Percentiles rank a stretch among this genome's conserved stretches.
Evolutionary conservation across 202 grass and related monocot species (phyloP).

Genomic region (Eragrostis tef): DNA sequence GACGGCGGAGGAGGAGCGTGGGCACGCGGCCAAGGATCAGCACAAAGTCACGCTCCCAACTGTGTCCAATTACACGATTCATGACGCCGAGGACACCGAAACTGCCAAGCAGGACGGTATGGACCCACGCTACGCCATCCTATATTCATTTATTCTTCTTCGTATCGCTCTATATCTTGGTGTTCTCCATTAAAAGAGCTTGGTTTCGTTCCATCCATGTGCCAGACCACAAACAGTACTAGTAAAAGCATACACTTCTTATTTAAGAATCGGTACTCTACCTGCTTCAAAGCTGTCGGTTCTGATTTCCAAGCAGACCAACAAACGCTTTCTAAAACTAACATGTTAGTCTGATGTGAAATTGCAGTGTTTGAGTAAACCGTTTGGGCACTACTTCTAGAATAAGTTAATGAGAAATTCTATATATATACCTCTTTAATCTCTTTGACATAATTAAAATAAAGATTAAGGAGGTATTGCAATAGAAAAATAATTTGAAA

Average conservation of each 20-base stretch:
- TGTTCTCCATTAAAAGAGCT: not conserved
- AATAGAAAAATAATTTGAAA: not conserved
- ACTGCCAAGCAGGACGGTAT: conserved; percentile 52
- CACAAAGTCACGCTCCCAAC: conserved; percentile 80
- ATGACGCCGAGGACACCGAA: conserved; percentile 55
- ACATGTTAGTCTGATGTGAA: not conserved
- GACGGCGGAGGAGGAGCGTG: conserved; percentile 27
- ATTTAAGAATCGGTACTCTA: not conserved
- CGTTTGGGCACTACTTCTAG: not conserved
- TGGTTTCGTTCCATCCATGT: not conserved
- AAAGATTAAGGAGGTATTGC: not conserved
- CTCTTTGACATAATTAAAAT: not conserved
- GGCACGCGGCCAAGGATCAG: conserved; percentile 34
- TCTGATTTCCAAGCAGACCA: not conserved
- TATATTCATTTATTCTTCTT: conserved; percentile 2
- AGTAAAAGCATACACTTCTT: not conserved
- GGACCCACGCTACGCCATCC: not conserved
- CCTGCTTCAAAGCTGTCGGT: not conserved
- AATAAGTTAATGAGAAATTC: not conserved
- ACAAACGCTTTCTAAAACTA: not conserved
- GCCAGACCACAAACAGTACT: not conserved
- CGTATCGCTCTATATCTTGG: not conserved
- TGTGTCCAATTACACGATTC: conserved; percentile 91
- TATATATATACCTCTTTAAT: not conserved
- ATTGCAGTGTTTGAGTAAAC: not conserved